Evolutionary conservation across 2,329 filamentous ascomycete genomes (phyloP).

Genomic region (Trichoderma atrobrunneum): DNA sequence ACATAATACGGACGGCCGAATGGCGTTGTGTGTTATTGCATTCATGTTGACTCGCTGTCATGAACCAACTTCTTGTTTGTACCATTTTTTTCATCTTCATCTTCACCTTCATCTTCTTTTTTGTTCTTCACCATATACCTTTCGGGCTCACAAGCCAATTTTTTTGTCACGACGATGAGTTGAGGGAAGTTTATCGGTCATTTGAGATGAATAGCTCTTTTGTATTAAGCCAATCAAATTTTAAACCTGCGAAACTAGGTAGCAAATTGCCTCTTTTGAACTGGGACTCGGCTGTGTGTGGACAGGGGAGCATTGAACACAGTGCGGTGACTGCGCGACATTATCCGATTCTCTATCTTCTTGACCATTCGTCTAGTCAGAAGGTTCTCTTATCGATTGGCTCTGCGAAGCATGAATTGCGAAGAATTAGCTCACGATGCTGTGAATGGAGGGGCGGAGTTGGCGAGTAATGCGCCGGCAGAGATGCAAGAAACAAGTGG

Average conservation of each 20-base stretch:
- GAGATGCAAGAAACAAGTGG: not conserved
- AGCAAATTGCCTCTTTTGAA: not conserved
- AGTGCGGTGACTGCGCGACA: not conserved
- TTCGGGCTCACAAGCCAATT: not conserved
- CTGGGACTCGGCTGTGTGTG: not conserved
- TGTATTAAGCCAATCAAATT: not conserved
- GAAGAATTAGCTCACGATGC: not conserved
- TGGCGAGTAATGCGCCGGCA: not conserved
- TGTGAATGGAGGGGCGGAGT: not conserved
- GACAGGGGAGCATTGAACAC: not conserved
- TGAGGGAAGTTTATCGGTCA: not conserved
- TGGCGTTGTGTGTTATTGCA: constrained; percentile 17
- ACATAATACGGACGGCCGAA: constrained; percentile 14
- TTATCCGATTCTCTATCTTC: not conserved
- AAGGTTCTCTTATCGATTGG: not conserved
- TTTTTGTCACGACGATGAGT: not conserved
- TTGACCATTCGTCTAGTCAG: not conserved
- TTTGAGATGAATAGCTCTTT: constrained; percentile 16
- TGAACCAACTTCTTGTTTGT: constrained; percentile 4
- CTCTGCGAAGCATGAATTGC: not conserved
- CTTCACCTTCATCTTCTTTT: not conserved
- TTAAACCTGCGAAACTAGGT: not conserved
- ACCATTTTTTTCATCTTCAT: not conserved
- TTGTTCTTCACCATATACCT: constrained; percentile 10
- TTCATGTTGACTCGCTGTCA: constrained; percentile 8